Base-by-base conservation (phyloP, 2,329 filamentous ascomycete species). In the Dactylellina leptospora region DNA sequence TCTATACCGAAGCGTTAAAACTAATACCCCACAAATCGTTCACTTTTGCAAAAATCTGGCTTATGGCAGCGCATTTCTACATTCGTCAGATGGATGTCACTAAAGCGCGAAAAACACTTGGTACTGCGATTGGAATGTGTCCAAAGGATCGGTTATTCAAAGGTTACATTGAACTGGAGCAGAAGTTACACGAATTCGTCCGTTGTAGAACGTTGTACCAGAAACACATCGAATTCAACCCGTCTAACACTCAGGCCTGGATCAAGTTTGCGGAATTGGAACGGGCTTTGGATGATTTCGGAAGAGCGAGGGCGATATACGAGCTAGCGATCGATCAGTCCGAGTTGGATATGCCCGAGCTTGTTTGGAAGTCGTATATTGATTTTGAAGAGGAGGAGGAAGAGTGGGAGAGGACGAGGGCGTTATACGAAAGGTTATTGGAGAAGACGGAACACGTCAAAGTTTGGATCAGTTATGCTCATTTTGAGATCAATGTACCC, bases 381-480 rank as follows among this genome's bases (percentile, higher is more conserved):
- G 95, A 99, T 80, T 97, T 97, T 78, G 95, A 99, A 81, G 93
- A 97, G 78, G 92, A 96, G 77, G 92, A 96, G 80, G 91, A 88
- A 77, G 92, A 97, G 80, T 97, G 93, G 80, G 91, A 92, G 58
- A 85, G 88, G 51, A 92, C 92, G 3, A 85, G 95, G 51, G 82
- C 83, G 2, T 83, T 99, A 45, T 99, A 97, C 81, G 93, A 97
- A 82, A 87, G 93, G 5, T 85, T 99, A 10, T 85, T 99, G 44
- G 84, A 91, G 77, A 97, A 96, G 87, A 96, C 95, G n/a, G 89
- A 95, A 78, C 95, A 99, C 78, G 92, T 97, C 83, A 99, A 97
- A 84, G 95, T 99, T 71, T 99, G 95, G 95, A 96, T 95, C 80
- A 93, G 91, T 80, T 99, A 93, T 81, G 95, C 95, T n/a, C 91